phyloP scores from a whole-genome alignment of 495 filamentous ascomycete genomes.

The Neurospora intermedia region DNA sequence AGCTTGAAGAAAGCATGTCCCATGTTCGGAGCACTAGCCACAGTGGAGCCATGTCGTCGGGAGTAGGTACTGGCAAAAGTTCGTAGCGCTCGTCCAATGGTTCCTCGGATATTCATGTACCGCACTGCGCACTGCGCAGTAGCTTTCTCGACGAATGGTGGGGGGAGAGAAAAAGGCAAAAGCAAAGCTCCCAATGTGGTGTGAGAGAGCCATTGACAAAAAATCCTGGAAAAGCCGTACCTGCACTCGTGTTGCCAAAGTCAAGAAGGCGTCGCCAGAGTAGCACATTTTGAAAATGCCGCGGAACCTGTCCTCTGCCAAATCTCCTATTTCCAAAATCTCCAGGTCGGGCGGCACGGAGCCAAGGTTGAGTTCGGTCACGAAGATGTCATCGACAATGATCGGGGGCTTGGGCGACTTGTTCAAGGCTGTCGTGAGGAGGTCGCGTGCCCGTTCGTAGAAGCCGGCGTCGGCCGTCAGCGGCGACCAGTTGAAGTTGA shows the following conservation, averaged over 20 bases:
- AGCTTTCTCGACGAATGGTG: not conserved
- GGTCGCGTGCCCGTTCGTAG: slow-evolving; percentile 83
- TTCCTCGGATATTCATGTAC: not conserved
- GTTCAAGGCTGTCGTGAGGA: slow-evolving; percentile 90
- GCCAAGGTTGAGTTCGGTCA: slow-evolving; percentile 94
- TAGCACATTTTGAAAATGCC: slow-evolving; percentile 99
- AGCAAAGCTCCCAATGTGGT: not conserved
- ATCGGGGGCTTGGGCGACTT: slow-evolving; percentile 97
- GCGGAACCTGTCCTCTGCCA: slow-evolving; percentile 93
- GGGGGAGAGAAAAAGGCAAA: not conserved
- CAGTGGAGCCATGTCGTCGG: not conserved
- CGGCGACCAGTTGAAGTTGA: slow-evolving; percentile 99
- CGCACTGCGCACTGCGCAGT: not conserved
- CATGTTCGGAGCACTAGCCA: not conserved
- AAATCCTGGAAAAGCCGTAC: slow-evolving; percentile 30
- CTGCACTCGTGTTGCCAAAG: slow-evolving; percentile 87
- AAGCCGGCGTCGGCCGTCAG: slow-evolving; percentile 87
- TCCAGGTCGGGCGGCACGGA: slow-evolving; percentile 86
- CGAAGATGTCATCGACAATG: slow-evolving; percentile 98
- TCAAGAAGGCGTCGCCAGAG: slow-evolving; percentile 86
- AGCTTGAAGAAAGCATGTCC: not conserved
- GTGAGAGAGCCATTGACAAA: not conserved
- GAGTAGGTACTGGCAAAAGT: not conserved
- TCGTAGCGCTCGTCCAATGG: not conserved
- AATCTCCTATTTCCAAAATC: slow-evolving; percentile 91